phyloP scores from a whole-genome alignment of 2,329 filamentous ascomycete species.

The Zymoseptoria ardabiliae region DNA sequence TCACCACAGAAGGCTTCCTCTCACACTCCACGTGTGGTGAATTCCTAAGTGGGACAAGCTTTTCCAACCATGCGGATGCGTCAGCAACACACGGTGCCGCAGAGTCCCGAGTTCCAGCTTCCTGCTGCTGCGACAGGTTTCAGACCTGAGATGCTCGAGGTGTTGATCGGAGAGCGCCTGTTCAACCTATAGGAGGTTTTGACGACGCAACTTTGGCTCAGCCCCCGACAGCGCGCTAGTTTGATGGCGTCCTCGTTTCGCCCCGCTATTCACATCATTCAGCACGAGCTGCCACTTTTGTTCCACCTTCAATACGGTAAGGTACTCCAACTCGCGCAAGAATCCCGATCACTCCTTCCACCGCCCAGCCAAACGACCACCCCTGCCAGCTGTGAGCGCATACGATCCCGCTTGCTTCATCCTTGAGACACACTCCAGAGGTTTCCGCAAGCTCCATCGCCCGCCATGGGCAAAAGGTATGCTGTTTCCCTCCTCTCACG shows the following conservation, averaged over 20 bases:
- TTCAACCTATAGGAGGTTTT: neutral
- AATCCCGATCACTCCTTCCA: neutral
- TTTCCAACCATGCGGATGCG: neutral
- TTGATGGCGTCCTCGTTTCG: neutral
- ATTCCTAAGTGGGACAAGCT: neutral
- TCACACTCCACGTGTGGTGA: neutral
- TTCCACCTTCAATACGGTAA: neutral
- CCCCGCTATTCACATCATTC: neutral
- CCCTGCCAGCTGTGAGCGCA: neutral
- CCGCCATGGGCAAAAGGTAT: slow-evolving; percentile 27
- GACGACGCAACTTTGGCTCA: neutral
- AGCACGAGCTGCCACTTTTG: neutral
- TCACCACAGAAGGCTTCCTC: neutral
- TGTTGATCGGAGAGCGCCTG: neutral
- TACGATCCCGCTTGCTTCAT: neutral
- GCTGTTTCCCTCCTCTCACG: slow-evolving; percentile 7
- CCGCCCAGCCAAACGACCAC: neutral
- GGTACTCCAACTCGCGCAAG: neutral
- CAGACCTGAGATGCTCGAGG: neutral
- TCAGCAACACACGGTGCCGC: neutral
- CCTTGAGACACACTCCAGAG: neutral
- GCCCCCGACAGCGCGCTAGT: too few relatives aligned
- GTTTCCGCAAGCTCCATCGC: slow-evolving; percentile 4
- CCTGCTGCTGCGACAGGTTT: neutral
- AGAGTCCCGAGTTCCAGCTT: neutral